Base-by-base conservation (phyloP, 306 rosid species). In the Dryas drummondii region DNA sequence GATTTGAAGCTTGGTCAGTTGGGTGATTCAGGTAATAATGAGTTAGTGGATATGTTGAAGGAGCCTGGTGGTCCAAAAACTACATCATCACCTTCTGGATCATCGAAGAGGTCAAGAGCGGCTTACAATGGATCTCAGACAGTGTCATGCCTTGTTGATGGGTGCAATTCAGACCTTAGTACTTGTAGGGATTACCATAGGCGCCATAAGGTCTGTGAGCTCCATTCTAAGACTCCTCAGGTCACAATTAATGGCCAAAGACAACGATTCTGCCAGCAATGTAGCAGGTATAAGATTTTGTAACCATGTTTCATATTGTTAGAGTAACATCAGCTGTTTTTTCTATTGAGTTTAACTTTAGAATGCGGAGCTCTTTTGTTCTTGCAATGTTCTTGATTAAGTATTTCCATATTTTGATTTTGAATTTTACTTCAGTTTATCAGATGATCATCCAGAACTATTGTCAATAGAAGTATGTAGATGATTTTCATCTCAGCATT, bases 131-230 rank as follows among this genome's bases (percentile, higher is more conserved):
- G 88, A 12, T 81, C 70, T 48, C 97, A 87, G 57, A 78, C 71
- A 22, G 97, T 84, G 66, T 86, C 89, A 11, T 94, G 99, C 68
- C 88, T 94, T 11, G 99, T 94, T 37, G 99, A 94, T 50, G 97
- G 96, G 7, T 94, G 99, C 79, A 84, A 81, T 60, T 85, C 93
- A 27, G 97, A 94, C 80, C 97, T 94, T 44, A 94, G 92, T 72
- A 81, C 62, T 26, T 88, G 97, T 54, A 87, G 97, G 26, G 97
- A 94, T 71, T 94, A 94, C 80, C 97, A 94, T 46, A 81, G 96
- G 74, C 97, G 99, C 80, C 99, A 94, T 77, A 94, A 94, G 88
- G 99, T 94, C 68, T 94, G 99, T 71, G 99, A 94, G 72, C 84
- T 86, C 58, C 99, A 94, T 60, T 91, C 99, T 45, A 94, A 94